Base-by-base conservation (phyloP, 768 basidiomycete genomes). In the Lactarius quietus region DNA sequence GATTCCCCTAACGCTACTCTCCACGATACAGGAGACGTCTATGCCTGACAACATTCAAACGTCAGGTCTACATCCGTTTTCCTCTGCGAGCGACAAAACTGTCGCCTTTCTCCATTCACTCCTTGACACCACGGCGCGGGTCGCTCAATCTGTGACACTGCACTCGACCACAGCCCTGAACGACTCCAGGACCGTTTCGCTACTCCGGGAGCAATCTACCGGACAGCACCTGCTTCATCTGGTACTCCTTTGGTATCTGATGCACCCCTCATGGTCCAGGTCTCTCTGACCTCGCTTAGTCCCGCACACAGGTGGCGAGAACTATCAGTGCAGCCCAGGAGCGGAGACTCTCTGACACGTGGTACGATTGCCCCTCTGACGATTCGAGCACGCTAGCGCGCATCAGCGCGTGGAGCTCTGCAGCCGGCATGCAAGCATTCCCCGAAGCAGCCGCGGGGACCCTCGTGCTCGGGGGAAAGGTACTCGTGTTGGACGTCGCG, bases 131-230 rank as follows among this genome's bases (percentile, higher is more conserved):
- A 59, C 65, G 0, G 65, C 53, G 29, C 60, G 53, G 1, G 41
- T 68, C 3, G 48, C 68, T 3, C 61, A 60, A 39, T 58, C 65
- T 18, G 43, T 62, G 20, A 33, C 66, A 14, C 41, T 68, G 3
- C 65, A 68, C 56, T 65, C 63, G 14, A 43, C 57, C 3, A 56
- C 61, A 8, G 61, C 59, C 26, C 9, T 68, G 3, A 57, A 65
- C 41, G 61, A 68, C 57, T 62, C 68, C n/a, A 68, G 58, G 57
- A 67, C 65, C 28, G 61, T 68, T 39, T 68, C 68, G 1, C 12
- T 59, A 23, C 65, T 68, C 36, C 68, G 68, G 8, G 57, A 68
- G 43, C 68, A 68, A 35, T 67, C 65, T 8, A 66, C 57, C 1
- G 58, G 58, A 5, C 65, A 67, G 35, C 60, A 67, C 43, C 18